phyloP scores from a whole-genome alignment of 164 flowering plant species.

The Nymphaea colorata region DNA sequence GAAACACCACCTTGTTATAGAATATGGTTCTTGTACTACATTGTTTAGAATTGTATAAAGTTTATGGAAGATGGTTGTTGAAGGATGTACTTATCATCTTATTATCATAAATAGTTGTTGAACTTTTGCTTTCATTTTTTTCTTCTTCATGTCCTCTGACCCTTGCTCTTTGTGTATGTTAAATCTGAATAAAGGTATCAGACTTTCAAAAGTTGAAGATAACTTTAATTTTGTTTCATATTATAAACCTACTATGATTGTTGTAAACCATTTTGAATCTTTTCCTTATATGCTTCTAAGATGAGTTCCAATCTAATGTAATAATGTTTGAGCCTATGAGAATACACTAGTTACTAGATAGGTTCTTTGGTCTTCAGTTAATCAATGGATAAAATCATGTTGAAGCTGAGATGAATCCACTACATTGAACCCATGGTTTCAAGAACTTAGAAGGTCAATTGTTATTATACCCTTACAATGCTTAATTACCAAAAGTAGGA shows the following conservation, averaged over 20 bases:
- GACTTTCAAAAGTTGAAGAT: too few species aligned
- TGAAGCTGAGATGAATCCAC: slow-evolving; percentile 42
- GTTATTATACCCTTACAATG: not conserved
- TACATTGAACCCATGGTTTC: slow-evolving; percentile 44
- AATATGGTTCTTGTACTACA: too few species aligned
- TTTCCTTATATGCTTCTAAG: slow-evolving; percentile 50
- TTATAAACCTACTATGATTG: not conserved
- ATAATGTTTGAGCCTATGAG: slow-evolving; percentile 68
- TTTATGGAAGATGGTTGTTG: too few species aligned
- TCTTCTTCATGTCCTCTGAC: too few species aligned
- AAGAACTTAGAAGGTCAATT: slow-evolving; percentile 35
- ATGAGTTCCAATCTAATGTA: slow-evolving; percentile 84
- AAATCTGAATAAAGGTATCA: too few species aligned
- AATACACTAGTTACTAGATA: slow-evolving; percentile 74
- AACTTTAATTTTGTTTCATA: too few species aligned
- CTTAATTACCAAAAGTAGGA: not conserved
- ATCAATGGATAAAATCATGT: slow-evolving; percentile 44
- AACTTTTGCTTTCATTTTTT: too few species aligned
- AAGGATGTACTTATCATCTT: too few species aligned
- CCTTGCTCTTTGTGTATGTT: too few species aligned
- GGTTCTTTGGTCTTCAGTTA: slow-evolving; percentile 76
- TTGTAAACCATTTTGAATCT: not conserved
- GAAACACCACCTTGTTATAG: too few species aligned
- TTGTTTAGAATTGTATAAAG: too few species aligned
- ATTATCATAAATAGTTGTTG: too few species aligned